A percentile compares a stretch with the other conserved stretches of the same genome.
Evolutionary conservation across 495 filamentous ascomycete species (phyloP).

Genomic region (Ramalina peruviana): DNA sequence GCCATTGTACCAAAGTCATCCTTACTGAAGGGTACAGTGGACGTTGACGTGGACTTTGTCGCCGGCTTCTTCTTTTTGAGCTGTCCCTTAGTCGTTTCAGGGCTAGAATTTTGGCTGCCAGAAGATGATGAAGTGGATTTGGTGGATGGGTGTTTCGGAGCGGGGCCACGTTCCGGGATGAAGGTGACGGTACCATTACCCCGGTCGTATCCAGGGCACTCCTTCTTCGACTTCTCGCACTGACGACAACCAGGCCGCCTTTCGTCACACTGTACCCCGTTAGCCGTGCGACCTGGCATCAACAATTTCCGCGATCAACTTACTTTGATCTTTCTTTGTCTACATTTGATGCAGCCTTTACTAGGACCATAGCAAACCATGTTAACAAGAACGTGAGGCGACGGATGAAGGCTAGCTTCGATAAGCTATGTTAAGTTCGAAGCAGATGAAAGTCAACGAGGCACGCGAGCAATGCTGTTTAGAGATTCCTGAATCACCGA

Average conservation of each 20-base stretch:
- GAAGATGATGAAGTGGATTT: neutral
- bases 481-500: no score
- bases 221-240: constrained; percentile 2
- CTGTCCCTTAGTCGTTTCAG: no score
- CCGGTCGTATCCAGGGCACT: constrained; percentile 1
- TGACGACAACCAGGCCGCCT: constrained; percentile 1
- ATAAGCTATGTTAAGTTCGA: no score
- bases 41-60: neutral
- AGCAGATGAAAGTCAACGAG: no score
- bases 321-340: constrained; percentile 1
- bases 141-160: neutral
- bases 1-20: neutral
- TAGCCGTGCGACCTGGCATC: neutral
- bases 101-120: neutral
- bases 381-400: neutral
- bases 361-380: constrained; percentile 4
- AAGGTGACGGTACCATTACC: neutral
- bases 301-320: neutral
- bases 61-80: no score
- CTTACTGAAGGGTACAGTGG: neutral
- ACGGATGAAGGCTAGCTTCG: neutral
- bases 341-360: neutral
- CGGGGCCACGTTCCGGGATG: neutral
- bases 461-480: no score
- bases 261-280: neutral